phyloP scores from a whole-genome alignment of 805 yeast species.

The Lipomyces yamanashiensis region DNA sequence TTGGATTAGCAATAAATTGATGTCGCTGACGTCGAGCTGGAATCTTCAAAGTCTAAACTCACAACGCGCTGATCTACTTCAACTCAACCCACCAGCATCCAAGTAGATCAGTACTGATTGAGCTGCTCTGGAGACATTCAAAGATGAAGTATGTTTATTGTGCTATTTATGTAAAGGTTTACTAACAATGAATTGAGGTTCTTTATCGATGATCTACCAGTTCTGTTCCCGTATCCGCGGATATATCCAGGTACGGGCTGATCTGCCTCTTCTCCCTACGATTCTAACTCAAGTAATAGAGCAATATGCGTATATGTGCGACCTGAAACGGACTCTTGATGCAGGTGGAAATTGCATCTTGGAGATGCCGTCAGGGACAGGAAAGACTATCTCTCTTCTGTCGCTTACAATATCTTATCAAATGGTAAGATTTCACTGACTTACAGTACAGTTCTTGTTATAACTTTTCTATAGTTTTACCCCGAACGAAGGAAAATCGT shows the following conservation, averaged over 20 bases:
- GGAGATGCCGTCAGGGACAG: slow-evolving; percentile 99
- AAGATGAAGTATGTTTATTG: slow-evolving; percentile 32
- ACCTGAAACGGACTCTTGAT: slow-evolving; percentile 88
- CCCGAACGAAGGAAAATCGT: slow-evolving; percentile 94
- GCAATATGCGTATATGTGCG: slow-evolving; percentile 97
- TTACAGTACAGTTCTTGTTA: neutral
- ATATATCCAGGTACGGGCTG: slow-evolving; percentile 67
- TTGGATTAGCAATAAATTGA: no score
- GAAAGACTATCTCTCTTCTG: slow-evolving; percentile 90
- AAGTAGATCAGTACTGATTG: no score
- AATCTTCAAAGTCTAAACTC: no score
- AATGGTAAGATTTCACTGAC: slow-evolving; percentile 49
- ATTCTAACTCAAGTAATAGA: slow-evolving; percentile 49
- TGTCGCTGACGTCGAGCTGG: no score
- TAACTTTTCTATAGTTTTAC: slow-evolving; percentile 54
- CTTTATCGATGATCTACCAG: slow-evolving; percentile 93
- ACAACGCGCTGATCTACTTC: no score
- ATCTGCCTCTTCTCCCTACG: neutral
- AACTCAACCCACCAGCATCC: no score
- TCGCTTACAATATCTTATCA: slow-evolving; percentile 95
- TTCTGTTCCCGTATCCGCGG: slow-evolving; percentile 92
- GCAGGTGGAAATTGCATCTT: slow-evolving; percentile 95
- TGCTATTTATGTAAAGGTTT: neutral
- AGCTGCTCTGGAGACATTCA: neutral
- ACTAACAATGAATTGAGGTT: slow-evolving; percentile 55